A percentile compares a stretch with the other conserved stretches of the same genome.
phyloP scores from a whole-genome alignment of 805 yeast species.

The Lipomyces sp. region DNA sequence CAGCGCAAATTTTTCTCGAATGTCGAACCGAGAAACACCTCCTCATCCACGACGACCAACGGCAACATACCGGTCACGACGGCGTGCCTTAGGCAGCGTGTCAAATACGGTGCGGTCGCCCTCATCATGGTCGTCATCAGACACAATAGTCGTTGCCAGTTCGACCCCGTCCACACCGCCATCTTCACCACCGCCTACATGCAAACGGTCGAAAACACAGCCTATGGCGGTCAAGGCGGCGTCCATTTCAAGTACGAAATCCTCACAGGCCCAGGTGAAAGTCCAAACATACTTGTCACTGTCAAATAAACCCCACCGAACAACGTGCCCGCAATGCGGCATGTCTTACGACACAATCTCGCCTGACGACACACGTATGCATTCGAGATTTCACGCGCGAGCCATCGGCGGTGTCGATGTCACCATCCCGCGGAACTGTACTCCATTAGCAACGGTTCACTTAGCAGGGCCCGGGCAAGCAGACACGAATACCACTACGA shows the following conservation, averaged over 20 bases:
- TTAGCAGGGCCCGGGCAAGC: background rate
- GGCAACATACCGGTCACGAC: slow-evolving; percentile 2
- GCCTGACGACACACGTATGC: slow-evolving; percentile 51
- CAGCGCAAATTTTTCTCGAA: background rate
- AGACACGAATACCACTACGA: background rate
- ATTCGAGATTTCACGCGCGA: slow-evolving; percentile 53
- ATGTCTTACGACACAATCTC: slow-evolving; percentile 56
- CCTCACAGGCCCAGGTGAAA: background rate
- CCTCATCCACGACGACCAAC: background rate
- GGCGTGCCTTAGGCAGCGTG: background rate
- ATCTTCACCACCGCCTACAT: slow-evolving; percentile 4
- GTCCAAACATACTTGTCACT: slow-evolving; percentile 36
- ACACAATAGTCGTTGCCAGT: background rate
- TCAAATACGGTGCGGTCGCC: background rate
- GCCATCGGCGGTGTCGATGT: slow-evolving; percentile 54
- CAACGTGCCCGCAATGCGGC: slow-evolving; percentile 56
- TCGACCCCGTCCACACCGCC: background rate
- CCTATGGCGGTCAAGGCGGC: too few relatives aligned
- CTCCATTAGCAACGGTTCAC: background rate
- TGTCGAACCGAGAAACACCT: background rate
- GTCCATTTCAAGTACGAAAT: background rate
- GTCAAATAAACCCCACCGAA: slow-evolving; percentile 31
- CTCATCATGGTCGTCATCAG: background rate
- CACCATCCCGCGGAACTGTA: slow-evolving; percentile 37
- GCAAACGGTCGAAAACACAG: background rate